These are phyloP conservation scores for Barnettozyma salicaria DNA, from an alignment of 805 yeast genomes.

Conservation along the genomic window DNA sequence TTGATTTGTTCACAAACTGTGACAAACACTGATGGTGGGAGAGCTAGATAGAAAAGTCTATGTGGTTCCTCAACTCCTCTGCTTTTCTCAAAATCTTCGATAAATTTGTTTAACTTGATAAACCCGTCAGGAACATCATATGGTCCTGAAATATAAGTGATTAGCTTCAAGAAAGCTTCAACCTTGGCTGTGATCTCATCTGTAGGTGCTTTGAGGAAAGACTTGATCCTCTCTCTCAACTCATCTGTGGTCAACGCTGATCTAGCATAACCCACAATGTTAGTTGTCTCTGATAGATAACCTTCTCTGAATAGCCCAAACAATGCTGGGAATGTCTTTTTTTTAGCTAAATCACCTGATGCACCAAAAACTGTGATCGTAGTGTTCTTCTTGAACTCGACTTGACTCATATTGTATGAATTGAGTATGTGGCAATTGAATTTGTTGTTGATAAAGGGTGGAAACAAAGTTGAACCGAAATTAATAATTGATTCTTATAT, in stretches of 20 bases:
- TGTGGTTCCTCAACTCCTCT: constrained; percentile 48
- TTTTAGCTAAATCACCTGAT: constrained; percentile 90
- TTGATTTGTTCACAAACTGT: constrained; percentile 71
- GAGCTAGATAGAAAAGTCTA: constrained; percentile 84
- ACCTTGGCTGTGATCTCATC: constrained; percentile 37
- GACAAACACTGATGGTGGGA: constrained; percentile 90
- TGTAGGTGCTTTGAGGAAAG: constrained; percentile 52
- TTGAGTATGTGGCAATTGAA: not conserved
- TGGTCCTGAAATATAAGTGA: constrained; percentile 68
- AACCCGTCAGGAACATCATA: constrained; percentile 82
- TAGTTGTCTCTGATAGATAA: constrained; percentile 58
- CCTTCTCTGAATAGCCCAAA: constrained; percentile 77
- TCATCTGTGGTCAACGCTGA: constrained; percentile 65
- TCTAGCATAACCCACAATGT: constrained; percentile 90
- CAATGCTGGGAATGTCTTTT: constrained; percentile 87
- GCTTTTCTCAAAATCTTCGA: constrained; percentile 53
- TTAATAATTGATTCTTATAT: not conserved
- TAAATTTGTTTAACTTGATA: constrained; percentile 44
- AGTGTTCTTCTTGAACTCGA: constrained; percentile 55
- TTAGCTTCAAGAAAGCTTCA: constrained; percentile 58
- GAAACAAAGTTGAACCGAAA: not conserved
- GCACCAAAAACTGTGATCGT: constrained; percentile 87
- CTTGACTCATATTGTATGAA: constrained; percentile 11
- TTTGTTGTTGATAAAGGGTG: too few relatives aligned
- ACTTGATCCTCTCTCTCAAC: constrained; percentile 58